Evolutionary conservation across 2,329 filamentous ascomycete genomes (phyloP).

Genomic region (Pseudophaeomoniella oleicola): DNA sequence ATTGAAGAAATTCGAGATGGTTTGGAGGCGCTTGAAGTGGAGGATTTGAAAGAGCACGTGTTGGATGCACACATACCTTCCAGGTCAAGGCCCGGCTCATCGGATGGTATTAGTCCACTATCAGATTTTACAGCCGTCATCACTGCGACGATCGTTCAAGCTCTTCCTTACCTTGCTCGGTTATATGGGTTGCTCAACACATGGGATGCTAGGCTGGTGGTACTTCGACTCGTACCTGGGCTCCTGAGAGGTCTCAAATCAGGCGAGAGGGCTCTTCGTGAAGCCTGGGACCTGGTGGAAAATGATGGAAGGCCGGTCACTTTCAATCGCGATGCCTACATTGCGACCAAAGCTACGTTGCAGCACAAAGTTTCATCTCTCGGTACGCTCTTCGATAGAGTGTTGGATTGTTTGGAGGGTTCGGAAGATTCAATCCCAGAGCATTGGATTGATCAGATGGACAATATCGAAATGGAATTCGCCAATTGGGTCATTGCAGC

Average conservation of each 20-base stretch:
- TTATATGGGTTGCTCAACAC: slow-evolving; percentile 57
- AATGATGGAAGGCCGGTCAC: slow-evolving; percentile 7
- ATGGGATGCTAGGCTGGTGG: slow-evolving; percentile 64
- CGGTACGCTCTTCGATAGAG: slow-evolving; percentile 62
- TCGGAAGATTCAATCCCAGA: slow-evolving; percentile 72
- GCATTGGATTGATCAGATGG: slow-evolving; percentile 74
- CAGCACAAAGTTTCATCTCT: slow-evolving; percentile 44
- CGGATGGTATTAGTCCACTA: slow-evolving; percentile 32
- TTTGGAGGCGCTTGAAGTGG: slow-evolving; percentile 27
- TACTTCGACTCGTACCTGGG: slow-evolving; percentile 58
- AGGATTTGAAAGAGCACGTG: slow-evolving; percentile 82
- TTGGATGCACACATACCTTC: slow-evolving; percentile 63
- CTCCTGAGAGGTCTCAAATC: slow-evolving; percentile 49
- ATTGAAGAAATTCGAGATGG: slow-evolving; percentile 54
- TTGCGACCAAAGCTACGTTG: slow-evolving; percentile 22
- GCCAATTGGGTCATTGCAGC: slow-evolving; percentile 67
- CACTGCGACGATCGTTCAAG: slow-evolving; percentile 80
- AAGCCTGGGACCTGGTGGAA: slow-evolving; percentile 17
- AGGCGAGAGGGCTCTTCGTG: slow-evolving; percentile 19
- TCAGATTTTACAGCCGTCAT: slow-evolving; percentile 84
- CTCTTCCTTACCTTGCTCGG: slow-evolving; percentile 65
- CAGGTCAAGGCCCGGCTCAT: slow-evolving; percentile 35
- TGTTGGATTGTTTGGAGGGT: slow-evolving; percentile 79
- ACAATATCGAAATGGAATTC: slow-evolving; percentile 63
- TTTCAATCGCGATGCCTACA: slow-evolving; percentile 1